A percentile compares a stretch with the other conserved stretches of the same genome.
These are phyloP conservation scores for Yamadazyma blattariae DNA, from an alignment of 1,139 yeast species.

Conservation along the genomic window DNA sequence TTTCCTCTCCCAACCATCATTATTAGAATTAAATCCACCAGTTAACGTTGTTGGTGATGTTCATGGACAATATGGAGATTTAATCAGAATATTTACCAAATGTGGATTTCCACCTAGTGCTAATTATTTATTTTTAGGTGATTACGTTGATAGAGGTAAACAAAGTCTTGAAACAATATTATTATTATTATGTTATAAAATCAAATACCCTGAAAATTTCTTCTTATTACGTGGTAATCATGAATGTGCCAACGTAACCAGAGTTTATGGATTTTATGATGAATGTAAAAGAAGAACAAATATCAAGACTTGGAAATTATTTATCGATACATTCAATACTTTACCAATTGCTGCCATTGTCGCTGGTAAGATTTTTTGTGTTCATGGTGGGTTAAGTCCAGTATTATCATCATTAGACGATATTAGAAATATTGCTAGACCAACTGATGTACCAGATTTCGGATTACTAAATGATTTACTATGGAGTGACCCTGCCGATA, in stretches of 20 bases:
- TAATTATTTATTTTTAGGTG: slow-evolving; percentile 89
- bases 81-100: slow-evolving; percentile 85
- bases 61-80: slow-evolving; percentile 93
- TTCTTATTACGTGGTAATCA: slow-evolving; percentile 91
- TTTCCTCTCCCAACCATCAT: slow-evolving; percentile 82
- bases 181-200: slow-evolving; percentile 82
- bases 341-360: slow-evolving; percentile 94
- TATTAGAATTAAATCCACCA: slow-evolving; percentile 88
- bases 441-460: slow-evolving; percentile 96
- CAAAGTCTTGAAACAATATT: slow-evolving; percentile 90
- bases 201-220: slow-evolving; percentile 94
- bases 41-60: slow-evolving; percentile 98
- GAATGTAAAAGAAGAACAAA: slow-evolving; percentile 94
- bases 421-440: slow-evolving; percentile 84
- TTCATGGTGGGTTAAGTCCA: slow-evolving; percentile 95
- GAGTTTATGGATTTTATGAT: slow-evolving; percentile 95
- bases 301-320: slow-evolving; percentile 89
- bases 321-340: slow-evolving; percentile 91
- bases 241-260: slow-evolving; percentile 93
- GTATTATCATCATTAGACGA: slow-evolving; percentile 89
- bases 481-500: slow-evolving; percentile 98
- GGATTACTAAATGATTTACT: slow-evolving; percentile 87
- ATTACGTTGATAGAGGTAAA: slow-evolving; percentile 95
- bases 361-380: slow-evolving; percentile 94
- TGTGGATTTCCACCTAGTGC: slow-evolving; percentile 98